phyloP scores from a whole-genome alignment of 164 flowering plant species.

The Tetrastigma voinierianum region DNA sequence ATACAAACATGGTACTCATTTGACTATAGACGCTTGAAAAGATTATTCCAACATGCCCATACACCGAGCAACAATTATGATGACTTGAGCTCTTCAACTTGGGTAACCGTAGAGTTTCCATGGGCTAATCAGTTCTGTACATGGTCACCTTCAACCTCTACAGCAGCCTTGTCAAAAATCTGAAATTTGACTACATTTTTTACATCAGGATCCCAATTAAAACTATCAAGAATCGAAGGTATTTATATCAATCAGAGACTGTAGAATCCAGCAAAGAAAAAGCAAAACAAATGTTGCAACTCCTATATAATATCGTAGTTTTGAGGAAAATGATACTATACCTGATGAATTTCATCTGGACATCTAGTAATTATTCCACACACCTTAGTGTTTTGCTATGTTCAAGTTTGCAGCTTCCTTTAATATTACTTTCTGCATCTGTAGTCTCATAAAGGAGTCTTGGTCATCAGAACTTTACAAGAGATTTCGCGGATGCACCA shows the following conservation, averaged over 20 bases:
- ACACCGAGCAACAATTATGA: slow-evolving; percentile 28
- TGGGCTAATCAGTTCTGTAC: slow-evolving; percentile 5
- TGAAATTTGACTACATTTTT: slow-evolving; percentile 6
- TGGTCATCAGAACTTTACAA: slow-evolving; percentile 23
- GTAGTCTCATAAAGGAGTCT: slow-evolving; percentile 36
- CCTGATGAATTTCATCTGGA: not conserved
- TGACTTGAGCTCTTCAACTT: slow-evolving; percentile 38
- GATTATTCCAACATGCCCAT: slow-evolving; percentile 35
- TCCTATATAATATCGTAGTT: no score
- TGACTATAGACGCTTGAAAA: slow-evolving; percentile 31
- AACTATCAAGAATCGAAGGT: not conserved
- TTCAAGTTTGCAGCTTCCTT: slow-evolving; percentile 38
- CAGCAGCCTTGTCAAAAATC: slow-evolving; percentile 42
- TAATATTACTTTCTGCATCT: slow-evolving; percentile 21
- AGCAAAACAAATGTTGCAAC: no score
- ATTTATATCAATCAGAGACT: not conserved
- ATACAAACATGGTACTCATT: slow-evolving; percentile 42
- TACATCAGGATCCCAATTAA: not conserved
- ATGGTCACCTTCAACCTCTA: slow-evolving; percentile 17
- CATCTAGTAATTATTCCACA: not conserved
- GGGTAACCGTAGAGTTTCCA: slow-evolving; percentile 40
- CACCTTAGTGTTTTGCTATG: slow-evolving; percentile 30
- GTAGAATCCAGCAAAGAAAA: no score
- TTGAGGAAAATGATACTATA: no score
- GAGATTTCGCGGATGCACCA: slow-evolving; percentile 26